Evolutionary conservation across 805 yeast species (phyloP).

Genomic region (Barnettozyma populi): DNA sequence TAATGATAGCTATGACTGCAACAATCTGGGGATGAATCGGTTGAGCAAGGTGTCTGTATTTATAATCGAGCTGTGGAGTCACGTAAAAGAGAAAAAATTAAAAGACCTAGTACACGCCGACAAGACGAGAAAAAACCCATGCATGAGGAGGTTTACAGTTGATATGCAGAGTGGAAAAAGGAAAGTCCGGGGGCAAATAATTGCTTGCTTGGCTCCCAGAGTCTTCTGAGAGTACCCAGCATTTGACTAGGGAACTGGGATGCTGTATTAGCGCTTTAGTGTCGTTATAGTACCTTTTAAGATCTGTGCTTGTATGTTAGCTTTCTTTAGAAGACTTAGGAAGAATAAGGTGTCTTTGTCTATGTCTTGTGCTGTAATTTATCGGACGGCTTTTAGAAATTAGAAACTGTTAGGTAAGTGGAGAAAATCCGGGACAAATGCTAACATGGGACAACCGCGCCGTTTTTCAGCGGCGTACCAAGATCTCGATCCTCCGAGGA

Average conservation of each 20-base stretch:
- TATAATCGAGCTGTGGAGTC: background rate
- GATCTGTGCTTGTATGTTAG: too few relatives aligned
- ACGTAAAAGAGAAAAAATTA: background rate
- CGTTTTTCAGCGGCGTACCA: too few relatives aligned
- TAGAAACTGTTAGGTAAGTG: too few relatives aligned
- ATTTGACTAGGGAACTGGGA: too few relatives aligned
- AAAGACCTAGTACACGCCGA: background rate
- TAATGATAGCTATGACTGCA: background rate
- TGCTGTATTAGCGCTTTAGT: too few relatives aligned
- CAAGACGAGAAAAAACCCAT: background rate
- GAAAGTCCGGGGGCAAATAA: background rate
- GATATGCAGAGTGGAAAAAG: background rate
- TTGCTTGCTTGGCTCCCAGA: background rate
- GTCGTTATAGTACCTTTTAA: too few relatives aligned
- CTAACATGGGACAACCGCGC: too few relatives aligned
- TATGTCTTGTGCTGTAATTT: background rate
- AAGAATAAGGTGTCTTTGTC: background rate
- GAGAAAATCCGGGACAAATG: background rate
- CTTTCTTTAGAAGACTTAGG: too few relatives aligned
- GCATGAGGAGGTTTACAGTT: background rate
- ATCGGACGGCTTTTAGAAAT: background rate
- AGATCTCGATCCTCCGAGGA: too few relatives aligned
- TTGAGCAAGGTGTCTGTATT: background rate
- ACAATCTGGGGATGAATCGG: background rate
- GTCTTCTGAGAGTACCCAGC: too few relatives aligned